Evolutionary conservation across 2,329 filamentous ascomycete species (phyloP), one percentile per base, ranked within the genome.

Genomic region (Cryphonectria radicalis): DNA sequence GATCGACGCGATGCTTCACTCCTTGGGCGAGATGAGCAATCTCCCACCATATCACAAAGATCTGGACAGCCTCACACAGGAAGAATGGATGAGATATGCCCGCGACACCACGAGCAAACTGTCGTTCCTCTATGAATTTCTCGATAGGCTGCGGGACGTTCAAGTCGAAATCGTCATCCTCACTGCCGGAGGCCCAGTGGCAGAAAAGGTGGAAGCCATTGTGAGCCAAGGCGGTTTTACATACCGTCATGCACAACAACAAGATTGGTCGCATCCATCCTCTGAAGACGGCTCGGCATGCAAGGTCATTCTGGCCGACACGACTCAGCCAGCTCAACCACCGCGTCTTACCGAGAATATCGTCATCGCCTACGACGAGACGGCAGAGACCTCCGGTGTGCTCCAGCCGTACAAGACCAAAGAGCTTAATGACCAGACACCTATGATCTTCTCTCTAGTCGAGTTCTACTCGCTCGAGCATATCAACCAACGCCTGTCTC

Each of bases 61-160:
- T n/a, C 80, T 86, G 10, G 76, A 79, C 2, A 76, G 83, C 17
- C 79, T 88, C 69, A 77, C 82, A 2, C 75, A 82, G 10, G 76
- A 78, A 4, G 82, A 85, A 32, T 80, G 83, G 68, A 84, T 85
- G 74, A 89, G 85, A 75, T 87, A 89, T 74, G 84, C 85, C 1
- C 83, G 85, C 69, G 85, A 85, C 67, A 85, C 87, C 13, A 91
- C 89, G 77, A 81, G 87, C 69, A 91, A 91, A 74, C 89, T 87
- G 74, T 84, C 83, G 43, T 91, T 91, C 74, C 75, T 90, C 7
- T 85, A 83, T 62, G 87, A 90, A 73, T 80, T 91, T 4, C 76
- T 90, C 42, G 80, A 84, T 28, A 76, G 78, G 11, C 76, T 90
- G 14, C 76, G 77, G n/a, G 77, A 80, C 22, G 77, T 80, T 17